These are phyloP conservation scores for Skeletonema tropicum DNA, from an alignment of 108 stramenopile species.

Conservation along the genomic window DNA sequence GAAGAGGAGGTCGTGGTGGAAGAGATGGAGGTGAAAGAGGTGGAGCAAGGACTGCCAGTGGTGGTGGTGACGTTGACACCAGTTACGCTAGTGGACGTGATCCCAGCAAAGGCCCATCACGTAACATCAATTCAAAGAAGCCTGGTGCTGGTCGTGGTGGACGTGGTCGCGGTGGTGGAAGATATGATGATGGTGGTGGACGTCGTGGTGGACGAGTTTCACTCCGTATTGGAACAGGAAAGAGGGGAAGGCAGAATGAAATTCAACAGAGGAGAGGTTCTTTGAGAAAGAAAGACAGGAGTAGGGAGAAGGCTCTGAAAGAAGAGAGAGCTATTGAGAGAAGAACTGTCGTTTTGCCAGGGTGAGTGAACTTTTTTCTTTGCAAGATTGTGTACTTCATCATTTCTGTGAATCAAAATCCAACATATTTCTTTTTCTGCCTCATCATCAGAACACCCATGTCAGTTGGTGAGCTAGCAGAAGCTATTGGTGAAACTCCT, in stretches of 20 bases:
- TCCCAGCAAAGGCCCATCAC: constrained; percentile 39
- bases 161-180: constrained; percentile 20
- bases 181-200: constrained; percentile 18
- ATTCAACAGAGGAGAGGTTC: constrained; percentile 64
- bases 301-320: constrained; percentile 63
- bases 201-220: constrained; percentile 49
- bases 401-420: neutral
- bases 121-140: constrained; percentile 20
- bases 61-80: constrained; percentile 14
- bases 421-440: neutral
- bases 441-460: constrained; percentile 65
- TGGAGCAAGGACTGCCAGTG: neutral
- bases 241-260: constrained; percentile 60
- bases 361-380: constrained; percentile 57
- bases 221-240: constrained; percentile 71
- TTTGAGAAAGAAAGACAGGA: constrained; percentile 76
- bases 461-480: constrained; percentile 82
- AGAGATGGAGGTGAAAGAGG: constrained; percentile 10
- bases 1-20: constrained; percentile 26
- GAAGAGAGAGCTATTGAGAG: constrained; percentile 72
- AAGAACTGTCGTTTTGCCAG: constrained; percentile 75
- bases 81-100: constrained; percentile 7
- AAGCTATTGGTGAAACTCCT: constrained; percentile 82
- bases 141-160: neutral
- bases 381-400: neutral